Conservation (phyloP, 2,329 filamentous ascomycete genomes). For the Chalara sp. region DNA sequence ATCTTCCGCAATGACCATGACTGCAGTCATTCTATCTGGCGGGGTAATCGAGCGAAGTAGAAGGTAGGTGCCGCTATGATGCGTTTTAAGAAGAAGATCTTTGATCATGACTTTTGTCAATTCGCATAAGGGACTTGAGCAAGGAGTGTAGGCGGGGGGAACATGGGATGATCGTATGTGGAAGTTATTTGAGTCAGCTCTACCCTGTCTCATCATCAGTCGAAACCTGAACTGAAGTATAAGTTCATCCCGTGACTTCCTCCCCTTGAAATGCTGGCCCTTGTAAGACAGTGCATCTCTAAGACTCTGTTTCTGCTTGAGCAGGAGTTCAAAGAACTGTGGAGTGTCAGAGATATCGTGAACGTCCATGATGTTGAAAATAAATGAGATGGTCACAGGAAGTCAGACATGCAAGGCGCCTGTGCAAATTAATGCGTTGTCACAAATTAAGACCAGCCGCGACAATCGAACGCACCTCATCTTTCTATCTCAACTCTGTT, state of each 20-base stretch:
- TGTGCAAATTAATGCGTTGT: too few relatives aligned
- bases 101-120: constrained; percentile 13
- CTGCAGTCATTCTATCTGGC: constrained; percentile 5
- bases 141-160: constrained; percentile 6
- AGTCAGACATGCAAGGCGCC: too few relatives aligned
- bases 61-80: constrained; percentile 32
- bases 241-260: background rate
- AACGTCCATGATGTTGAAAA: background rate
- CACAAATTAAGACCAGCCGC: too few relatives aligned
- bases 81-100: constrained; percentile 32
- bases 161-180: background rate
- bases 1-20: constrained; percentile 22
- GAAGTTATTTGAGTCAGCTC: background rate
- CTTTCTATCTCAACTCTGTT: too few relatives aligned
- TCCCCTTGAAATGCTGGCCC: background rate
- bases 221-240: background rate
- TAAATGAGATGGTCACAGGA: too few relatives aligned
- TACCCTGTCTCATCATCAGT: background rate
- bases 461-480: too few relatives aligned
- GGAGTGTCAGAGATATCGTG: background rate
- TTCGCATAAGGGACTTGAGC: background rate
- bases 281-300: background rate
- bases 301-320: background rate
- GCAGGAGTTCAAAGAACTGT: background rate
- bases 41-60: constrained; percentile 12